Percentiles rank a stretch among this genome's conserved stretches.
Conservation (phyloP, 2,329 filamentous ascomycete species). For the Diaporthe caulivora region DNA sequence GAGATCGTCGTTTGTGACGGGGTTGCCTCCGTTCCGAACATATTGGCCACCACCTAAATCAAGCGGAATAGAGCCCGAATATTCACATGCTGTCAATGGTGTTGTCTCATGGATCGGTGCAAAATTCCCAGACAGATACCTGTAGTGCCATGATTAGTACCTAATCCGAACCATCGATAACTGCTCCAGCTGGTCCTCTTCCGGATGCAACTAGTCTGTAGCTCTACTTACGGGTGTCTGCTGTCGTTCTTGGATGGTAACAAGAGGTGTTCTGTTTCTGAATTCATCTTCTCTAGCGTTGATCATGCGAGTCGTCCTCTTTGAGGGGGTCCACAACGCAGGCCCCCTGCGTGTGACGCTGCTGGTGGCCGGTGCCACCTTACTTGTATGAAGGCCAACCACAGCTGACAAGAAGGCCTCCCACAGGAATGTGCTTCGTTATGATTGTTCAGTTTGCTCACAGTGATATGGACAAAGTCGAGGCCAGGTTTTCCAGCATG, state of each 20-base stretch:
- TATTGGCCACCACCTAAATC: slow-evolving; percentile 78
- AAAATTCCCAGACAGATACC: slow-evolving; percentile 77
- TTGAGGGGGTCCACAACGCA: not conserved
- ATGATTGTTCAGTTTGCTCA: not conserved
- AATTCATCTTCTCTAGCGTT: not conserved
- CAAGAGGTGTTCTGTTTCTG: slow-evolving; percentile 1
- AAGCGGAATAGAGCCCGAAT: slow-evolving; percentile 70
- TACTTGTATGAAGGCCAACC: not conserved
- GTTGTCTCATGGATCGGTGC: slow-evolving; percentile 71
- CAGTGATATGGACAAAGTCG: not conserved
- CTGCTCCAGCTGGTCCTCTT: too few species aligned
- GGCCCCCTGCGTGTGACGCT: slow-evolving; percentile 17
- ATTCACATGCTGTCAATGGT: slow-evolving; percentile 67
- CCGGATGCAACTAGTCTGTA: not conserved
- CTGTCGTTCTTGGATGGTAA: not conserved
- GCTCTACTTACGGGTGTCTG: slow-evolving; percentile 22
- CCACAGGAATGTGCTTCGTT: not conserved
- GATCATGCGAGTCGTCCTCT: not conserved
- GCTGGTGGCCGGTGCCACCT: not conserved
- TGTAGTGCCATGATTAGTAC: slow-evolving; percentile 42
- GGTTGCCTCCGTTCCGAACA: slow-evolving; percentile 79
- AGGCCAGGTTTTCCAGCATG: too few species aligned
- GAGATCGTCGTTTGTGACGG: slow-evolving; percentile 70
- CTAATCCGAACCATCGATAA: too few species aligned
- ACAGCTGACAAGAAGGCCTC: not conserved